Conservation (phyloP, 352 stramenopile species). For the Blastocystis sp. region DNA sequence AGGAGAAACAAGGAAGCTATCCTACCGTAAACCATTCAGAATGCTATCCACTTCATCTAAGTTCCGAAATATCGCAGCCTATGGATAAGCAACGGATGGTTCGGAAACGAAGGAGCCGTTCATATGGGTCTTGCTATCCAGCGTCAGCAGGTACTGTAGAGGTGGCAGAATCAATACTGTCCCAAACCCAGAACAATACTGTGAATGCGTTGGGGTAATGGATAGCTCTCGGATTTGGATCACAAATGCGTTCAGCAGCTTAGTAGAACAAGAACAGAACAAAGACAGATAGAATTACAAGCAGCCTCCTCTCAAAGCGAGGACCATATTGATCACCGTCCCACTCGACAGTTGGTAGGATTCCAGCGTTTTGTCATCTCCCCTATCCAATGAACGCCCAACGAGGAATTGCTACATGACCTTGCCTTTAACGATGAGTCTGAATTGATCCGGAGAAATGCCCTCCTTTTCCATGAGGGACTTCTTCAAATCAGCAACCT, state of each 20-base stretch:
- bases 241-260: neutral
- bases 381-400: slow-evolving; percentile 21
- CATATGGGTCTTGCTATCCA: neutral
- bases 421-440: slow-evolving; percentile 67
- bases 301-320: slow-evolving; percentile 61
- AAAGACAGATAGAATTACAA: slow-evolving; percentile 32
- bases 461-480: slow-evolving; percentile 67
- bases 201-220: slow-evolving; percentile 13
- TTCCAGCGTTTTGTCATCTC: slow-evolving; percentile 63
- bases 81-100: neutral
- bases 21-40: neutral
- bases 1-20: too few species aligned
- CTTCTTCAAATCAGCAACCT: slow-evolving; percentile 67
- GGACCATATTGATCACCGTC: slow-evolving; percentile 70
- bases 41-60: neutral
- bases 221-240: neutral
- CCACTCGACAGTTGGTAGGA: slow-evolving; percentile 62
- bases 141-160: too few species aligned
- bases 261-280: slow-evolving; percentile 27
- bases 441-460: slow-evolving; percentile 67
- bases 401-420: slow-evolving; percentile 29
- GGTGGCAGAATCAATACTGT: neutral
- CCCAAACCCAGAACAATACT: neutral
- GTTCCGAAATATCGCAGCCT: neutral
- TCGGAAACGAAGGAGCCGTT: neutral